A percentile compares a stretch with the other conserved stretches of the same genome.
phyloP scores from a whole-genome alignment of 768 basidiomycete genomes.

The Hirschioporus abietinus region DNA sequence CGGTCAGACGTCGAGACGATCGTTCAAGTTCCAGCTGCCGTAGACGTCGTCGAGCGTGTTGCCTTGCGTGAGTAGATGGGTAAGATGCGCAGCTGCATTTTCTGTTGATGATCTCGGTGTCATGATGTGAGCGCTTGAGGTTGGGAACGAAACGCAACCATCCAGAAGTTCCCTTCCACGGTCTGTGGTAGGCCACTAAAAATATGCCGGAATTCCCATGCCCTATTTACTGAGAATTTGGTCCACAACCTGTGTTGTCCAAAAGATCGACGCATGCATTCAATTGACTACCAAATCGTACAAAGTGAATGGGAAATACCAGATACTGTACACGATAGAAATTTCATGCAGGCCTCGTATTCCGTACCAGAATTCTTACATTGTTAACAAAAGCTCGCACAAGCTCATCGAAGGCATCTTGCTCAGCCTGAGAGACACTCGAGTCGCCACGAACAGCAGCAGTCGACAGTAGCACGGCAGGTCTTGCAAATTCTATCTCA shows the following conservation, averaged over 20 bases:
- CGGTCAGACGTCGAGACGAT: not conserved
- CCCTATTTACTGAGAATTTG: not conserved
- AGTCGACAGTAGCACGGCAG: slow-evolving; percentile 63
- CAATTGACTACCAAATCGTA: not conserved
- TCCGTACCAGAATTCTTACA: slow-evolving; percentile 81
- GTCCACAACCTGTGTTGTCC: no score
- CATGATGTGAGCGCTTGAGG: not conserved
- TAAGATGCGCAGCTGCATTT: not conserved
- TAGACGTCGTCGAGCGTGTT: not conserved
- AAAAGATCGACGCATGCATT: not conserved
- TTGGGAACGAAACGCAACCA: not conserved
- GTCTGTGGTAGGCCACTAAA: not conserved
- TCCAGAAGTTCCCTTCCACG: not conserved
- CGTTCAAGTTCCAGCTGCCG: not conserved
- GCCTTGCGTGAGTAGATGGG: not conserved
- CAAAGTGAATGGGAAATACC: not conserved
- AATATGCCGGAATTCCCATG: not conserved
- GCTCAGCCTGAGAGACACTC: slow-evolving; percentile 55
- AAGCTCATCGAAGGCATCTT: slow-evolving; percentile 81
- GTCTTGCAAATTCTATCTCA: slow-evolving; percentile 80
- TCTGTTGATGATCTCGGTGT: not conserved
- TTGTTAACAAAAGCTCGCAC: slow-evolving; percentile 93
- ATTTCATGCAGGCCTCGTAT: slow-evolving; percentile 34
- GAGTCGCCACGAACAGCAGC: slow-evolving; percentile 65
- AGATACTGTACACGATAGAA: not conserved